Evolutionary conservation across 2,329 filamentous ascomycete species (phyloP), one percentile per base, ranked within the genome.

Genomic region (Claviceps arundinis): DNA sequence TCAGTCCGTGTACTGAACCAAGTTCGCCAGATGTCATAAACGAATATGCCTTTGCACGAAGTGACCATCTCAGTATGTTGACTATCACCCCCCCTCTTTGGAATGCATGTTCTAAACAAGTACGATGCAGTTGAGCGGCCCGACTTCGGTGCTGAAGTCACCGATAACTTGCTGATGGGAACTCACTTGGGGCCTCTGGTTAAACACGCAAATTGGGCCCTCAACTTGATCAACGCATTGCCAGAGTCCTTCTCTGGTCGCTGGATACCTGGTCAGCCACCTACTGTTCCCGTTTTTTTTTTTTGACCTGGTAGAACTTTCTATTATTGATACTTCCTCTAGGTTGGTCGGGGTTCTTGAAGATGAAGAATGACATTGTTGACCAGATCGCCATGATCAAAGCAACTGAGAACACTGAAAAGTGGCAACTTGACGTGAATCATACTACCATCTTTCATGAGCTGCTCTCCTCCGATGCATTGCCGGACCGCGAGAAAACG

Each of bases 11-110:
- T 46, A 17, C 6, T 57, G 41, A 52, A 16, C 40, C 38, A 9
- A 26, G 24, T n/a, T 13, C 7, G n/a, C 17, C 30, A 67, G 66
- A 70, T 51, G 64, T 69, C 37, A 69, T 70, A 44, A 69, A 68
- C 52, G 67, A 70, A 58, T 70, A 69, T 54, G 63, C 65, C 22
- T 69, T 70, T 60, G 63, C 66, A 52, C 59, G 63, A 50, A 64
- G 60, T 51, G 62, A 66, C 24, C 64, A 65, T 37, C 55, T 68
- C 13, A 57, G 62, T 63, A 58, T 14, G 52, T 55, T 30, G 22
- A 50, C 34, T n/a, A 14, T 30, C 22, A 13, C 4, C 2, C 13
- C 16, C 24, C 14, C 43, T 3, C 4, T 17, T 38, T 7, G 13
- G n/a, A 2, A 3, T 14, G 3, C 30, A 34, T 34, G 9, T 13